phyloP scores from a whole-genome alignment of 768 basidiomycete species.

The Obba rivulosa region DNA sequence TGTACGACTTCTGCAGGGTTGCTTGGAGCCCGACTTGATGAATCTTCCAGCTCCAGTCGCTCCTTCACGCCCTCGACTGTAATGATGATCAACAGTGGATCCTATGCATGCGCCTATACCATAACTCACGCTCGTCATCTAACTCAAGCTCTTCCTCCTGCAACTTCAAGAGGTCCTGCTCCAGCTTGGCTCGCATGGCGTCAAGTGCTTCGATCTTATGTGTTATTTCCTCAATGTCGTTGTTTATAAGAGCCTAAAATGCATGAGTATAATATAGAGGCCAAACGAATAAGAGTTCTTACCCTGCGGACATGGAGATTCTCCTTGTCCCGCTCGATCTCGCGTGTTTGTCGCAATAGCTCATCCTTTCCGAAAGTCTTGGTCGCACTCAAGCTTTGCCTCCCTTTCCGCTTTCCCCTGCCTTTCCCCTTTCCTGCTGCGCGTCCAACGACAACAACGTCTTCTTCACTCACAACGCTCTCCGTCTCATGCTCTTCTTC shows the following conservation, averaged over 20 bases:
- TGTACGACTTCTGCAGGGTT: slow-evolving; percentile 30
- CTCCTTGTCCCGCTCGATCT: slow-evolving; percentile 88
- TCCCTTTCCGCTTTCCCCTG: slow-evolving; percentile 43
- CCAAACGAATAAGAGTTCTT: slow-evolving; percentile 25
- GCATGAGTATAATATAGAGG: background rate
- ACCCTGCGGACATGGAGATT: slow-evolving; percentile 88
- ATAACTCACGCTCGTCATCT: slow-evolving; percentile 84
- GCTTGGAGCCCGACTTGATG: slow-evolving; percentile 26
- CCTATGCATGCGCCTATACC: slow-evolving; percentile 1
- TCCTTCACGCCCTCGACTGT: slow-evolving; percentile 89
- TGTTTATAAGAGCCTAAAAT: slow-evolving; percentile 71
- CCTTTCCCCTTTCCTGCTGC: slow-evolving; percentile 20
- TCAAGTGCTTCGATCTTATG: slow-evolving; percentile 86
- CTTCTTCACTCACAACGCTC: slow-evolving; percentile 71
- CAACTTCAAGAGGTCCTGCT: slow-evolving; percentile 75
- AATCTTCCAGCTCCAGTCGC: slow-evolving; percentile 67
- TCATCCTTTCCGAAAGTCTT: slow-evolving; percentile 82
- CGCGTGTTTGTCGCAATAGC: slow-evolving; percentile 73
- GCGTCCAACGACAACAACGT: slow-evolving; percentile 53
- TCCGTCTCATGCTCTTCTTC: slow-evolving; percentile 44
- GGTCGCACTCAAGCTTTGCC: slow-evolving; percentile 62
- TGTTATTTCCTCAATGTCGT: slow-evolving; percentile 85
- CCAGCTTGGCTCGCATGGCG: slow-evolving; percentile 70
- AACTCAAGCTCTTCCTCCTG: slow-evolving; percentile 95
- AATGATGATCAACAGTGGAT: slow-evolving; percentile 2